These are phyloP conservation scores for Pouteria glomerata DNA, from an alignment of 148 eudicot species.

Conservation along the genomic window DNA sequence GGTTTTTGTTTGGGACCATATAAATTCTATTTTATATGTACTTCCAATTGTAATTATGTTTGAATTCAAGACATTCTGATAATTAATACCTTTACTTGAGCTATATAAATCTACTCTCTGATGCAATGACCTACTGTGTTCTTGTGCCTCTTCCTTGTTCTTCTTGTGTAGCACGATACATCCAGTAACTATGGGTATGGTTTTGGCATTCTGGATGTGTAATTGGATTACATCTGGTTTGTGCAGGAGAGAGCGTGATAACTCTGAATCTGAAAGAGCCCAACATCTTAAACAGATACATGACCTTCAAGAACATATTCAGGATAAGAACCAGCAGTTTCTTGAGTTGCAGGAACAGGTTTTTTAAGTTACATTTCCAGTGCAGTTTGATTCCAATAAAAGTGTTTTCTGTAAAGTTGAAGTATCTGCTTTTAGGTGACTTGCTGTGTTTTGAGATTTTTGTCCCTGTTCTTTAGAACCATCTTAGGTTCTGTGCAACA, in stretches of 20 bases:
- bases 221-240: not conserved
- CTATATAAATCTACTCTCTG: not conserved
- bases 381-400: not conserved
- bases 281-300: constrained; percentile 85
- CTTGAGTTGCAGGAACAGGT: constrained; percentile 99
- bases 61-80: not conserved
- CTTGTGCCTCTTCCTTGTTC: too few species aligned
- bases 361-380: constrained; percentile 8
- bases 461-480: too few species aligned
- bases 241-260: constrained; percentile 87
- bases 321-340: constrained; percentile 78
- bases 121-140: too few species aligned
- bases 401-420: too few species aligned
- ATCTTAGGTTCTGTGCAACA: not conserved
- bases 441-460: too few species aligned
- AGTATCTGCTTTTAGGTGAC: not conserved
- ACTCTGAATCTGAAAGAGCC: constrained; percentile 79
- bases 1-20: constrained; percentile 43
- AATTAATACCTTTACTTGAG: not conserved
- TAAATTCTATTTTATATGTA: too few species aligned
- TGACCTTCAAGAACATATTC: constrained; percentile 89
- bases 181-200: too few species aligned
- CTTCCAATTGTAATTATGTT: not conserved
- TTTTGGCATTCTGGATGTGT: not conserved
- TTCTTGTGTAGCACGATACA: too few species aligned